Base-by-base conservation (phyloP, 2,329 filamentous ascomycete species). In the Cordyceps pruinosa region DNA sequence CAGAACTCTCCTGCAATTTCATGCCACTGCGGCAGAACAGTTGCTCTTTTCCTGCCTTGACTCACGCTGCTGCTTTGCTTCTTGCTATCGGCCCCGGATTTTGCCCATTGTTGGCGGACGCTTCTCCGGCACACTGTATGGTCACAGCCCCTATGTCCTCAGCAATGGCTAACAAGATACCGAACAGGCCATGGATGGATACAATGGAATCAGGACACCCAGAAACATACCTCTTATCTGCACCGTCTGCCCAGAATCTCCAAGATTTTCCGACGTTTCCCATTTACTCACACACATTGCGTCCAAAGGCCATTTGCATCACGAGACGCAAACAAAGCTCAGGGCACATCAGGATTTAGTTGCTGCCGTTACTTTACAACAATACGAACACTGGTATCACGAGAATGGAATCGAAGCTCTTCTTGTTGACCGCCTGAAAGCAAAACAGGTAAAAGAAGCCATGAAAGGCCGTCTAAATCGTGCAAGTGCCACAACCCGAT, bases 281-380 rank as follows among this genome's bases (percentile, higher is more conserved):
- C 93, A 97, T 71, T 78, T 97, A 37, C 82, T 97, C 67, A 97
- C 93, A 13, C 93, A 97, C 68, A 84, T 97, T 61, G 85, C 88
- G 59, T 97, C 92, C 62, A 97, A 97, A 69, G 88, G 88, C n/a
- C 93, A 97, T 69, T 77, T 97, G 34, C 86, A 90, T 59, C 83
- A 90, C 68, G 85, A 89, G 66, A 95, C 92, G 75, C 90, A 90
- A 66, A 80, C 90, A 53, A 86, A 90, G 65, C 83, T 96, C 62
- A 83, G 82, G 58, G 83, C 86, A 56, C 80, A 84, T 55, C 78
- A 82, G 46, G 88, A 95, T 59, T 71, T 78, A n/a, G 74, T 74
- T n/a, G 84, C 87, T n/a, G 77, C 80, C 25, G 70, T 79, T 12
- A 70, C 81, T 32, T 76, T 96, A 45, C 78, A 84, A 35, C 74